Conservation (phyloP, 1,284 basidiomycete species). For the Golubevia sp. region DNA sequence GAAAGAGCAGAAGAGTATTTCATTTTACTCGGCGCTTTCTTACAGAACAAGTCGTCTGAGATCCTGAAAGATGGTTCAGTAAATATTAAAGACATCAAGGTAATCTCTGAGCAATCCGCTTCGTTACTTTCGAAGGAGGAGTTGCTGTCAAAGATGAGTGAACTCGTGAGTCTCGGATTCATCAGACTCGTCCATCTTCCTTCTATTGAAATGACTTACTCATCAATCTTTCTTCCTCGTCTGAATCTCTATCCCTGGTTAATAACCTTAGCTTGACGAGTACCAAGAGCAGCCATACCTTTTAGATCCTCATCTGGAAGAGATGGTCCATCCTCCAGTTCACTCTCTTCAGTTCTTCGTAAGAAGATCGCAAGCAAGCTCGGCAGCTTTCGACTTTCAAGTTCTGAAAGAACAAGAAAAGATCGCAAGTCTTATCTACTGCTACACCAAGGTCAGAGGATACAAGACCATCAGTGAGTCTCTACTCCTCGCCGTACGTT, state of each 20-base stretch:
- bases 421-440: constrained; percentile 75
- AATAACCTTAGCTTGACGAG: constrained; percentile 71
- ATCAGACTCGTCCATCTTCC: no score
- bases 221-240: neutral
- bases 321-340: constrained; percentile 78
- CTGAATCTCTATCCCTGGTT: neutral
- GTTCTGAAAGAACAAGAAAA: constrained; percentile 62
- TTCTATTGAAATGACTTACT: no score
- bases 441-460: constrained; percentile 85
- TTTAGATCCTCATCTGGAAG: constrained; percentile 91
- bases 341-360: constrained; percentile 32
- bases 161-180: neutral
- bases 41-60: neutral
- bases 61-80: neutral
- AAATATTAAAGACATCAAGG: neutral
- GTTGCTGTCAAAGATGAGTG: neutral
- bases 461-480: constrained; percentile 86
- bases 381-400: neutral
- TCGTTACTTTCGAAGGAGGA: neutral
- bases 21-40: neutral
- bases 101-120: neutral
- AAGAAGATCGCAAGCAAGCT: constrained; percentile 45
- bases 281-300: constrained; percentile 94
- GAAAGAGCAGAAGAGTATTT: neutral
- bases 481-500: constrained; percentile 25